Evolutionary conservation across 768 basidiomycete genomes (phyloP).

Genomic region (Chalciporus chontae): DNA sequence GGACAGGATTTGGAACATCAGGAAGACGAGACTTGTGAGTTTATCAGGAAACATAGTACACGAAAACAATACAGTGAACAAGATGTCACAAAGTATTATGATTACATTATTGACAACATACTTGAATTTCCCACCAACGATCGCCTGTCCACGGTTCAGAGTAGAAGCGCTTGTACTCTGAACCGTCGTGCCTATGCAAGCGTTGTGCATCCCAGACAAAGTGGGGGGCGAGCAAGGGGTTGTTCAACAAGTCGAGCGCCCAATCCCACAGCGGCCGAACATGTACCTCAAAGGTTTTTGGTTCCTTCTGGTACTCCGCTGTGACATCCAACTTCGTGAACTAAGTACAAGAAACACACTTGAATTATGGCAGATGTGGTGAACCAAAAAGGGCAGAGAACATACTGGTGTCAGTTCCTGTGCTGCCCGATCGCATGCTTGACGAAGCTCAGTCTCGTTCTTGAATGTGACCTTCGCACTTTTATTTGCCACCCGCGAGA

Average conservation of each 20-base stretch:
- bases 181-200: background rate
- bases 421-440: too few species aligned
- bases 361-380: too few species aligned
- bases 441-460: too few species aligned
- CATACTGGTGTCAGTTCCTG: too few species aligned
- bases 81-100: background rate
- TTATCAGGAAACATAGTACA: background rate
- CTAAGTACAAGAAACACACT: background rate
- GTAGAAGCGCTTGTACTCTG: background rate
- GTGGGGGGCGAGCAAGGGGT: slow-evolving; percentile 1
- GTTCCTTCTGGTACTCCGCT: slow-evolving; percentile 1
- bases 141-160: slow-evolving; percentile 11
- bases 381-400: too few species aligned
- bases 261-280: slow-evolving; percentile 2
- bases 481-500: too few species aligned
- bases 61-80: background rate
- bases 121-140: slow-evolving; percentile 10
- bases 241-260: slow-evolving; percentile 2
- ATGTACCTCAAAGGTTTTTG: background rate
- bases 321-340: slow-evolving; percentile 1
- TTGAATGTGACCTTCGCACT: too few species aligned
- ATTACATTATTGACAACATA: background rate
- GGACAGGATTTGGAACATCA: background rate
- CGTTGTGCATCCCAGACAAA: slow-evolving; percentile 20
- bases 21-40: background rate